A percentile compares a stretch with the other conserved stretches of the same genome.
These are phyloP conservation scores for Arctium minus DNA, from an alignment of 129 eudicot genomes.

Conservation along the genomic window DNA sequence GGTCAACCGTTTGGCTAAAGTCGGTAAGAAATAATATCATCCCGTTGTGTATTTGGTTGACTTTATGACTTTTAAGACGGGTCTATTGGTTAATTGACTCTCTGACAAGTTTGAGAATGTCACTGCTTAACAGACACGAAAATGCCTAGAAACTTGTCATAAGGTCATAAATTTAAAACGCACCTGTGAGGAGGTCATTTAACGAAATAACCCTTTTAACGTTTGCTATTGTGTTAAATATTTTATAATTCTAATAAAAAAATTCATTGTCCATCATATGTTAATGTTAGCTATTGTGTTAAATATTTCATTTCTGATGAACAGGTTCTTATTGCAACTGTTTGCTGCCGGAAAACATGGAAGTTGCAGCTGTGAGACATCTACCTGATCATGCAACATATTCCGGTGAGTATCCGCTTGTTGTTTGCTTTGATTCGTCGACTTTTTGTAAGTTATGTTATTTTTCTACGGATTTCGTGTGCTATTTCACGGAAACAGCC, in stretches of 20 bases:
- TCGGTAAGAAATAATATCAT: slow-evolving; percentile 51
- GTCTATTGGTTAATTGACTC: background rate
- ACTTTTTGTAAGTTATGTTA: background rate
- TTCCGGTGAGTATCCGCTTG: slow-evolving; percentile 42
- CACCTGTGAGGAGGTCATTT: background rate
- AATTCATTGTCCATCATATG: too few species aligned
- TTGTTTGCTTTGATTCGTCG: background rate
- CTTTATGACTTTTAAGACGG: background rate
- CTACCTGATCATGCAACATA: slow-evolving; percentile 59
- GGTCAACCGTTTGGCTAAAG: slow-evolving; percentile 89
- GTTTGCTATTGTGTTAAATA: background rate
- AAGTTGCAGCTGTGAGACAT: slow-evolving; percentile 70
- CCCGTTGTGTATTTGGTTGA: background rate
- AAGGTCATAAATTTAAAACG: background rate
- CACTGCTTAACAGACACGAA: background rate
- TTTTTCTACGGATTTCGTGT: background rate
- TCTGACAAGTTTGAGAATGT: background rate
- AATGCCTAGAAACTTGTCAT: background rate
- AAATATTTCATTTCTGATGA: background rate
- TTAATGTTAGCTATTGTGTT: background rate
- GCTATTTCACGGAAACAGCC: background rate
- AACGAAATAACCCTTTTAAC: background rate
- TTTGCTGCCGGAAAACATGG: slow-evolving; percentile 84
- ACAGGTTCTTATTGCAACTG: slow-evolving; percentile 94
- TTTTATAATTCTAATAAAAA: too few species aligned